A percentile compares a stretch with the other conserved stretches of the same genome.
Evolutionary conservation across 352 stramenopile genomes (phyloP).

Genomic region (Plasmopara viticola): DNA sequence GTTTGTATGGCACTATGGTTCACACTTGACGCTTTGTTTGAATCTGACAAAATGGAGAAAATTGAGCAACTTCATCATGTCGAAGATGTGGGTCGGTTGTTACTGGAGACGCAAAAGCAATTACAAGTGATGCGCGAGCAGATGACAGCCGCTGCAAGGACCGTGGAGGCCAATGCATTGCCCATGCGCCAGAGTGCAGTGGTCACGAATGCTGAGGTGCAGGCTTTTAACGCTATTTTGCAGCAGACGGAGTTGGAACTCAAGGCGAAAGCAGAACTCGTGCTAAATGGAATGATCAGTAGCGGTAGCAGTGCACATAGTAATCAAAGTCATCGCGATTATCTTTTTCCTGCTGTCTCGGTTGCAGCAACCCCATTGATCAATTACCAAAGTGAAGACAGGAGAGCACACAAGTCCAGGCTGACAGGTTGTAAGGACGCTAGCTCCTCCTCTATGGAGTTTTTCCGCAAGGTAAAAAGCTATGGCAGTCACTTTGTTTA

Average conservation of each 20-base stretch:
- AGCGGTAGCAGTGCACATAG: constrained; percentile 27
- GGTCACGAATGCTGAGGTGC: constrained; percentile 28
- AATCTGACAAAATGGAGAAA: constrained; percentile 47
- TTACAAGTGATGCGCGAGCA: constrained; percentile 68
- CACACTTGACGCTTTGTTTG: constrained; percentile 2
- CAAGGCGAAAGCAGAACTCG: constrained; percentile 72
- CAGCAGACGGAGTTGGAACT: constrained; percentile 63
- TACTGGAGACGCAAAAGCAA: constrained; percentile 79
- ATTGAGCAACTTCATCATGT: constrained; percentile 76
- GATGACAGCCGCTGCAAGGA: constrained; percentile 34
- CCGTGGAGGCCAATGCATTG: constrained; percentile 27
- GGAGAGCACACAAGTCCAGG: constrained; percentile 4
- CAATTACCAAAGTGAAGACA: constrained; percentile 10
- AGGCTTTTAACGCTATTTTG: constrained; percentile 62
- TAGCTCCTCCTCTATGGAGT: constrained; percentile 36
- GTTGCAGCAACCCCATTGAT: constrained; percentile 10
- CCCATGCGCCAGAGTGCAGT: constrained; percentile 26
- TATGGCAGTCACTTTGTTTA: background rate
- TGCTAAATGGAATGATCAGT: constrained; percentile 62
- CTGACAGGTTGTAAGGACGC: constrained; percentile 2
- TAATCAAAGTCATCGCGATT: constrained; percentile 15
- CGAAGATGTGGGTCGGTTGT: constrained; percentile 73
- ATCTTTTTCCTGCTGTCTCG: constrained; percentile 23
- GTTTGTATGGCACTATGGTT: background rate
- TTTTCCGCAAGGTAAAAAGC: constrained; percentile 37